Base-by-base conservation (phyloP, 1,284 basidiomycete species). In the Prillingera fragicola region DNA sequence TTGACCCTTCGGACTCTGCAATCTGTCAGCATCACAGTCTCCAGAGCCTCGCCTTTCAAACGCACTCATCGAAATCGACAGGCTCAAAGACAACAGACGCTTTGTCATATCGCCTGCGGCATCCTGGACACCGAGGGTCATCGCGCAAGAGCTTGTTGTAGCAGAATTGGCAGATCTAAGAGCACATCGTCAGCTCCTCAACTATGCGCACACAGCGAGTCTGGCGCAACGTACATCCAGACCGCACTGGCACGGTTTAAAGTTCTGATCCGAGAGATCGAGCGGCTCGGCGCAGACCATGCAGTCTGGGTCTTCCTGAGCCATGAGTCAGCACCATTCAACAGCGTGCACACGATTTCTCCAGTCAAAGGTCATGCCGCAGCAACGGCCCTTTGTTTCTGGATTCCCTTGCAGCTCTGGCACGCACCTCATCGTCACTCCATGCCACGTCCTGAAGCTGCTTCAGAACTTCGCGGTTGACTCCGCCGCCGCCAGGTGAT, bases 271-370 rank as follows among this genome's bases (percentile, higher is more conserved):
- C 32, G 91, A 92, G 54, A 98, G 81, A 73, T 98, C 95, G 82
- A 99, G 91, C 74, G 96, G 92, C 69, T 98, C 95, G 45, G 97
- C 81, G 74, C 95, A 99, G 53, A 99, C 82, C 36, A 95, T 90
- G 73, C 95, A 99, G 64, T 98, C 94, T 59, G 87, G 86, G 64
- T 96, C 91, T 72, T 98, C 95, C 90, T 95, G 54, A 31, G 33
- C 27, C 21, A 25, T 27, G 33, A 8, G 37, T 41, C 38, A 41
- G 33, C 42, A 21, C 15, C 33, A 10, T 8, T 5, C n/a, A n/a
- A 15, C 29, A 17, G 29, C 29, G n/a, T 31, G n/a, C n/a, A 8
- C 29, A n/a, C n/a, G n/a, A n/a, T n/a, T n/a, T n/a, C n/a, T n/a
- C n/a, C n/a, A n/a, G n/a, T n/a, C n/a, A n/a, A n/a, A n/a, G n/a